These are phyloP conservation scores for Bombardia bombarda DNA, from an alignment of 495 filamentous ascomycete species.

Conservation along the genomic window DNA sequence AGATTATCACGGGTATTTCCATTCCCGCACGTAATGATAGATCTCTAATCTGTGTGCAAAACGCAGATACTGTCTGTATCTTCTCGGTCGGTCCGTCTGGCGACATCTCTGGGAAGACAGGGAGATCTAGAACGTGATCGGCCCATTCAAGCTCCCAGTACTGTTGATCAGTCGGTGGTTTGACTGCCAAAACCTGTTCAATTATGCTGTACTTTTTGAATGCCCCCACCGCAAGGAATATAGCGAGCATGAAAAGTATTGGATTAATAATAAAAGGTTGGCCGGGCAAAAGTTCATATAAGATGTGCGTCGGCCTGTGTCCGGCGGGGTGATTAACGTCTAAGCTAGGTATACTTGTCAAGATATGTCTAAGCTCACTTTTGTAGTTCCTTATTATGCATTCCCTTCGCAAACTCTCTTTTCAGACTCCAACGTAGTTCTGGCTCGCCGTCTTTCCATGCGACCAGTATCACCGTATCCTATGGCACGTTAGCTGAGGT, in stretches of 20 bases:
- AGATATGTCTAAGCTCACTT: no score
- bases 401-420: background rate
- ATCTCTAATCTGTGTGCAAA: background rate
- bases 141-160: slow-evolving; percentile 2
- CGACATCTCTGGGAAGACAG: slow-evolving; percentile 1
- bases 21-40: slow-evolving; percentile 1
- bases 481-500: background rate
- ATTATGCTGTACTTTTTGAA: no score
- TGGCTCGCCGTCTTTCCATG: slow-evolving; percentile 2
- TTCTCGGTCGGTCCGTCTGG: background rate
- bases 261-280: no score
- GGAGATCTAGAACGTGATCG: background rate
- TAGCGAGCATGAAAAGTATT: no score
- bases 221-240: no score
- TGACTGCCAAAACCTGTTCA: no score
- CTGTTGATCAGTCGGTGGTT: background rate
- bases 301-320: no score
- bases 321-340: no score
- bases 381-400: no score
- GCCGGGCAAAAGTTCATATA: no score
- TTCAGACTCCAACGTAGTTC: slow-evolving; percentile 1
- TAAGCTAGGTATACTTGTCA: no score
- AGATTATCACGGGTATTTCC: slow-evolving; percentile 4
- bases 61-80: background rate
- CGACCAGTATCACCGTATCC: slow-evolving; percentile 6